These are phyloP conservation scores for Penicillium roqueforti DNA, from an alignment of 495 filamentous ascomycete species.

Conservation along the genomic window DNA sequence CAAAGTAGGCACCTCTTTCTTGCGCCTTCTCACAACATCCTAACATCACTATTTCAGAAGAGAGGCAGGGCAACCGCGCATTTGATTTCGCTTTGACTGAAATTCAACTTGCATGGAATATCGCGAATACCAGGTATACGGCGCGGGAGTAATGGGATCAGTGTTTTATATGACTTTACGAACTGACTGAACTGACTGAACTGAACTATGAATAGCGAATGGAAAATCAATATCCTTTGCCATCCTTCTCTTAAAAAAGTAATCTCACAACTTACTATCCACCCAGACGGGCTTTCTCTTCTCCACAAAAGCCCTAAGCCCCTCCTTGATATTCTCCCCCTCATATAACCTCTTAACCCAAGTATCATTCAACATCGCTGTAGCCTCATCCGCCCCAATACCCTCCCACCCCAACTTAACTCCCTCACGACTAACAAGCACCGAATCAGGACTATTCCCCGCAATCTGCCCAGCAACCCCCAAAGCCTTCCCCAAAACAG, in stretches of 20 bases:
- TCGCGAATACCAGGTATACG: slow-evolving; percentile 28
- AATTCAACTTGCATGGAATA: slow-evolving; percentile 31
- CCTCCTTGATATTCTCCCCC: slow-evolving; percentile 80
- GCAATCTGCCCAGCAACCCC: slow-evolving; percentile 42
- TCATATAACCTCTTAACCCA: slow-evolving; percentile 58
- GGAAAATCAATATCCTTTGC: background rate
- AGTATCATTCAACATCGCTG: slow-evolving; percentile 51
- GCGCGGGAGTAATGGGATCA: slow-evolving; percentile 16
- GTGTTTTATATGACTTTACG: slow-evolving; percentile 13
- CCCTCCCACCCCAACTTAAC: slow-evolving; percentile 69
- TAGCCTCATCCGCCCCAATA: slow-evolving; percentile 61
- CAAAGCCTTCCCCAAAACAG: slow-evolving; percentile 50
- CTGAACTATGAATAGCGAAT: slow-evolving; percentile 15
- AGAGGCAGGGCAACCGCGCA: slow-evolving; percentile 29
- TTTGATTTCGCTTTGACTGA: slow-evolving; percentile 15
- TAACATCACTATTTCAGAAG: slow-evolving; percentile 17
- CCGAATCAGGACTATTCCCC: slow-evolving; percentile 66
- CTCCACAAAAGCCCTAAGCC: slow-evolving; percentile 76
- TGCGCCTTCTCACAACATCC: background rate
- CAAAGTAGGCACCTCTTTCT: slow-evolving; percentile 31
- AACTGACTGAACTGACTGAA: no score
- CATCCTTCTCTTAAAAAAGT: background rate
- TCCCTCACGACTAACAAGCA: slow-evolving; percentile 66
- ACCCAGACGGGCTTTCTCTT: slow-evolving; percentile 72
- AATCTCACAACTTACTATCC: slow-evolving; percentile 64